Base-by-base conservation (phyloP, 345 rosid genomes). In the Salix arbutifolia region DNA sequence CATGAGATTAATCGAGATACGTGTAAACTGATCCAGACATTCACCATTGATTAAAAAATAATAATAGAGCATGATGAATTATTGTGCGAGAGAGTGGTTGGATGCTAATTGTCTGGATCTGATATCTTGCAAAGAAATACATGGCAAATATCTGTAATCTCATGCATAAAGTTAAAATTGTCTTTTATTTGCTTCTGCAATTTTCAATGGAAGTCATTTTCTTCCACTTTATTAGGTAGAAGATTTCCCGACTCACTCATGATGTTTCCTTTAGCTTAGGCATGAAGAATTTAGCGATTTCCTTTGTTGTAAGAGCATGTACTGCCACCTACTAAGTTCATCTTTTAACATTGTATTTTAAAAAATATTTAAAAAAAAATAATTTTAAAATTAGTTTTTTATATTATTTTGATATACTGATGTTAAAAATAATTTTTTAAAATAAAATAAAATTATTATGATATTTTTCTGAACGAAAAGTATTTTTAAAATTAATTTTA, bases 141-240 rank as follows among this genome's bases (percentile, higher is more conserved):
- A 28, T 25, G 11, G 0, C 31, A 7, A 14, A 46, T 1, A 46
- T 26, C 16, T 44, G 4, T 7, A 46, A 25, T 3, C 6, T 12
- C 48, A 9, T 26, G 53, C 33, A 70, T 46, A 48, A 70, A 18
- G 61, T 48, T 28, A 19, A 48, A 48, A 5, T 19, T 19, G 8
- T 70, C 23, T 19, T 76, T 53, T 38, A 13, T 73, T 74, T 72
- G 21, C 64, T 74, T 69, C 69, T 30, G 26, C 71, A 60, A n/a
- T 30, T n/a, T 77, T 81, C 74, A 74, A 85, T 74, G 80, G 73
- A 50, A 40, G 82, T 83, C 83, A 1, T 72, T 83, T 83, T 77
- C 75, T 60, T 72, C 74, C 38, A 68, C 88, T 83, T 86, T 83
- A 77, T 68, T 83, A 75, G 83, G 86, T 79, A 18, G 69, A 76